Percentiles rank a stretch among this genome's conserved stretches.
phyloP scores from a whole-genome alignment of 139 green algal genomes.

The Tetraselmis chui region DNA sequence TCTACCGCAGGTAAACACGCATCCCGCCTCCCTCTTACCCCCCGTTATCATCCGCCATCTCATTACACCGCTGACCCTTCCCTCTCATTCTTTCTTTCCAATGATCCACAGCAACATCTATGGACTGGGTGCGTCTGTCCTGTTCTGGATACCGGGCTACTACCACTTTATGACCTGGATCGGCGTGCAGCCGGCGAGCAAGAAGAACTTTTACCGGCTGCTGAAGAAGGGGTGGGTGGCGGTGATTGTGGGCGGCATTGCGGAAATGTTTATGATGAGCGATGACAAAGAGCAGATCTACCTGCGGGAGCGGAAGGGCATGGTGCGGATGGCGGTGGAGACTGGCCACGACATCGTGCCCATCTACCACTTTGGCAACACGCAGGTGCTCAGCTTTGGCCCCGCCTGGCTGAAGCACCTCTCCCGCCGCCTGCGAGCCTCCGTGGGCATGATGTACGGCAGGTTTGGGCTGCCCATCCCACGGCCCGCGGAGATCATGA shows the following conservation, averaged over 20 bases:
- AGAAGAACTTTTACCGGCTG: conserved; percentile 31
- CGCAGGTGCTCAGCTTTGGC: conserved; percentile 29
- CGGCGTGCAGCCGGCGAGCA: conserved; percentile 29
- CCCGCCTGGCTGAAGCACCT: conserved; percentile 9
- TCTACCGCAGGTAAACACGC: no score
- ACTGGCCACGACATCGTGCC: conserved; percentile 31
- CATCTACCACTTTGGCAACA: conserved; percentile 38
- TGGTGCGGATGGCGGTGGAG: conserved; percentile 35
- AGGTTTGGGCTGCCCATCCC: conserved; percentile 20
- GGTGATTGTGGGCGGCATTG: conserved; percentile 31
- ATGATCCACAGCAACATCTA: conserved; percentile 25
- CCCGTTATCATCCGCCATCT: conserved; percentile 1
- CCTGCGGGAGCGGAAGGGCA: conserved; percentile 31
- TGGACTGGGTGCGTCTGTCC: conserved; percentile 21
- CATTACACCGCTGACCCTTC: not conserved
- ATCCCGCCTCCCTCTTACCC: no score
- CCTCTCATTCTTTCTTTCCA: no score
- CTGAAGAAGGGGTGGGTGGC: conserved; percentile 28
- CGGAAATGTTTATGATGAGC: conserved; percentile 31
- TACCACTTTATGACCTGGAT: conserved; percentile 40
- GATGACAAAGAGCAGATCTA: conserved; percentile 28
- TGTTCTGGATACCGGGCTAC: conserved; percentile 32
- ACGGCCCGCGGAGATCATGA: conserved; percentile 19
- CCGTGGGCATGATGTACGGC: conserved; percentile 27
- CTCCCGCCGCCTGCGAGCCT: conserved; percentile 18